phyloP scores from a whole-genome alignment of 768 basidiomycete genomes.

The Pulveroboletus frians region DNA sequence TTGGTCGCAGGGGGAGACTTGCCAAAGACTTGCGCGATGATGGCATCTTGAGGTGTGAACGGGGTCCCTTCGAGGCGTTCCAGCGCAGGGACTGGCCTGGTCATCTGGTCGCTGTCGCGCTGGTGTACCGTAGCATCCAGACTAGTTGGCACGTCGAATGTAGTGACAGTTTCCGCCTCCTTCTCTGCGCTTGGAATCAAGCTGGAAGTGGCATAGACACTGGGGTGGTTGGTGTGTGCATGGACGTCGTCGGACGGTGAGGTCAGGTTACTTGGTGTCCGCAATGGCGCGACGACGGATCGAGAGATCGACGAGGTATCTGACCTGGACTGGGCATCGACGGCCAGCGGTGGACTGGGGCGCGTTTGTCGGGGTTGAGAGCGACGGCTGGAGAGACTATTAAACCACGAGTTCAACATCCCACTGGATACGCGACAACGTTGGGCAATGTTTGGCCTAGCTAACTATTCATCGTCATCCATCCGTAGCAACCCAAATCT shows the following conservation, averaged over 20 bases:
- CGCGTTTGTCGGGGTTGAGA: slow-evolving; percentile 8
- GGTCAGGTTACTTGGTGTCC: slow-evolving; percentile 7
- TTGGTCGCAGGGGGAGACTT: slow-evolving; percentile 7
- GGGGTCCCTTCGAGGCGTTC: slow-evolving; percentile 3
- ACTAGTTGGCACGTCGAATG: slow-evolving; percentile 6
- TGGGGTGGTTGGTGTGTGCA: slow-evolving; percentile 24
- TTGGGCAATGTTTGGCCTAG: slow-evolving; percentile 2
- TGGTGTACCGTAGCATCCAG: slow-evolving; percentile 3
- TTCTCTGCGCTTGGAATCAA: slow-evolving; percentile 13
- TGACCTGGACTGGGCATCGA: slow-evolving; percentile 1
- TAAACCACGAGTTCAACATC: slow-evolving; percentile 30
- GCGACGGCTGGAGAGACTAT: slow-evolving; percentile 27
- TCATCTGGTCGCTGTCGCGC: neutral
- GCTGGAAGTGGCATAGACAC: slow-evolving; percentile 18
- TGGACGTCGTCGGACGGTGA: slow-evolving; percentile 24
- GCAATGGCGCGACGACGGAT: slow-evolving; percentile 15
- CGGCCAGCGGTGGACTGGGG: neutral
- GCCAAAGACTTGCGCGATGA: slow-evolving; percentile 43
- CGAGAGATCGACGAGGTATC: slow-evolving; percentile 15
- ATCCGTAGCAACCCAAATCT: slow-evolving; percentile 32
- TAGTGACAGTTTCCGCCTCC: slow-evolving; percentile 8
- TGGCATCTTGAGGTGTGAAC: slow-evolving; percentile 58
- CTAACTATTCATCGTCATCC: slow-evolving; percentile 14
- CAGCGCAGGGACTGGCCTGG: neutral
- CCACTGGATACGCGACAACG: neutral